Percentiles rank a stretch among this genome's conserved stretches.
Evolutionary conservation across 345 rosid species (phyloP).

Genomic region (Eucalyptus marginata): DNA sequence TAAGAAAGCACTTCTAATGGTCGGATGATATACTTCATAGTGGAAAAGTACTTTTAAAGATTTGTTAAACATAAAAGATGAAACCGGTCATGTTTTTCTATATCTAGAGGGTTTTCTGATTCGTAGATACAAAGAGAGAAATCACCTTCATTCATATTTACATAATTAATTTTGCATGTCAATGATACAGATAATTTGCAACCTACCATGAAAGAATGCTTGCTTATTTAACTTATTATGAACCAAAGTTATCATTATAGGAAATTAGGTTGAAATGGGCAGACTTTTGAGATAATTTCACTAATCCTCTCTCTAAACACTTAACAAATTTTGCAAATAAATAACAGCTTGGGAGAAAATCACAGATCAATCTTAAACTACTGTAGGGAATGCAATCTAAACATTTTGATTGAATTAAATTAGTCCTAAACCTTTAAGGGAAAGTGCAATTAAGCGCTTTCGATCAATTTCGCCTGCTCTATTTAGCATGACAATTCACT

Average conservation of each 20-base stretch:
- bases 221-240: background rate
- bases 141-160: background rate
- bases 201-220: background rate
- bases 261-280: background rate
- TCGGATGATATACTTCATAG: background rate
- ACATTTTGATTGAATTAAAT: background rate
- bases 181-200: background rate
- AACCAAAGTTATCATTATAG: background rate
- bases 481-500: background rate
- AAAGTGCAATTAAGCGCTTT: background rate
- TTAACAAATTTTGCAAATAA: background rate
- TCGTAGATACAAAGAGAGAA: background rate
- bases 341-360: background rate
- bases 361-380: background rate
- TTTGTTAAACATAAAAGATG: background rate
- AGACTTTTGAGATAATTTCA: background rate
- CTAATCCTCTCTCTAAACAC: background rate
- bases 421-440: background rate
- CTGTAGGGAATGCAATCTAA: background rate
- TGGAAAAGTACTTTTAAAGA: background rate
- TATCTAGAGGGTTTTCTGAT: background rate
- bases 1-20: background rate
- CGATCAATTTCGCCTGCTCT: background rate
- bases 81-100: background rate
- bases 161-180: background rate